These are phyloP conservation scores for Cyclotella kingstonii DNA, from an alignment of 108 stramenopile genomes.

Conservation along the genomic window DNA sequence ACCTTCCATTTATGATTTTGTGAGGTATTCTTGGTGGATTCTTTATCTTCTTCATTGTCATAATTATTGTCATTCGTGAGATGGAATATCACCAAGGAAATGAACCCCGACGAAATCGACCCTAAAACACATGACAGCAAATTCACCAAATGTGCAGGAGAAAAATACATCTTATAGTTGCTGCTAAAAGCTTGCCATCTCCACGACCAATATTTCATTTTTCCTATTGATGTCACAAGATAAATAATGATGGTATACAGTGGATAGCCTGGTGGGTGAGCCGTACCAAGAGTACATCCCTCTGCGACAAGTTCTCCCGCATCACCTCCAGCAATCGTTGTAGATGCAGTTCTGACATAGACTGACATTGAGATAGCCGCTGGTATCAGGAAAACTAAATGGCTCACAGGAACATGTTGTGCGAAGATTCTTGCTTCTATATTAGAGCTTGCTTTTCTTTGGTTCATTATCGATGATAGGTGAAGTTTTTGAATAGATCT, in stretches of 20 bases:
- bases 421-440: too few relatives aligned
- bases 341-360: conserved; percentile 45
- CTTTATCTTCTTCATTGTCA: background rate
- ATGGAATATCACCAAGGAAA: conserved; percentile 18
- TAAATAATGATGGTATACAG: conserved; percentile 51
- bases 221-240: too few relatives aligned
- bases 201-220: too few relatives aligned
- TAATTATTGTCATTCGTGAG: background rate
- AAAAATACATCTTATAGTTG: too few relatives aligned
- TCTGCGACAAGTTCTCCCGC: conserved; percentile 75
- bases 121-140: conserved; percentile 32
- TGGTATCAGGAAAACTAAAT: conserved; percentile 21
- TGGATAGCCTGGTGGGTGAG: conserved; percentile 86
- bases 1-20: background rate
- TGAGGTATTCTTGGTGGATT: background rate
- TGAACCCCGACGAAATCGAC: conserved; percentile 30
- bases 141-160: conserved; percentile 31
- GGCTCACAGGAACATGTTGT: too few relatives aligned
- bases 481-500: too few relatives aligned
- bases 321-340: conserved; percentile 70
- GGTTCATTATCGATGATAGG: too few relatives aligned
- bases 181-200: conserved; percentile 5
- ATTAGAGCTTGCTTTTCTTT: too few relatives aligned
- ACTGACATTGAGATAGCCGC: conserved; percentile 30
- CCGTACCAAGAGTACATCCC: conserved; percentile 68